These are phyloP conservation scores for Pseudogymnoascus sp. DNA, from an alignment of 2,329 filamentous ascomycete species.

Conservation along the genomic window DNA sequence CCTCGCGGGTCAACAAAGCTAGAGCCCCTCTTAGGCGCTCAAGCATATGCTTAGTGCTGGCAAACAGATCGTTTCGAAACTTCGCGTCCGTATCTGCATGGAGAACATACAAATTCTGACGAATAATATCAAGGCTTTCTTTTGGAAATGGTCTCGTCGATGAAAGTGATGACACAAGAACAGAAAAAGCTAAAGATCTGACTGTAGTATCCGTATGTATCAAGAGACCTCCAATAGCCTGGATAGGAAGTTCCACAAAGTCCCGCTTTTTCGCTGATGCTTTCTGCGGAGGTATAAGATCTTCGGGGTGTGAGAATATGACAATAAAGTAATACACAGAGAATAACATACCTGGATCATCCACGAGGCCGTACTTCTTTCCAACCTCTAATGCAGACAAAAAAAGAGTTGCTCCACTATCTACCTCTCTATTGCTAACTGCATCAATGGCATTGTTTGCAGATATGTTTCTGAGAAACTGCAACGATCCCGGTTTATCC, in stretches of 20 bases:
- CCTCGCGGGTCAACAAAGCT: constrained; percentile 40
- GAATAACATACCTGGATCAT: constrained; percentile 48
- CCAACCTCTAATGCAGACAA: constrained; percentile 61
- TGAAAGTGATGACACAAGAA: constrained; percentile 67
- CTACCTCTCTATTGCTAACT: constrained; percentile 37
- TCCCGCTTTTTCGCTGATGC: constrained; percentile 25
- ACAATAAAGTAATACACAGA: constrained; percentile 14
- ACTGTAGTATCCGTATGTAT: constrained; percentile 53
- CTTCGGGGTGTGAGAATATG: constrained; percentile 10
- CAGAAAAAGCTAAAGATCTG: constrained; percentile 70
- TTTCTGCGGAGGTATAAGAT: constrained; percentile 29
- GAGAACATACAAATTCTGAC: constrained; percentile 57
- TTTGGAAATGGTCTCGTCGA: constrained; percentile 64
- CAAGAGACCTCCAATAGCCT: constrained; percentile 44
- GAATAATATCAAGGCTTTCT: constrained; percentile 53
- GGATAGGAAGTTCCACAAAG: constrained; percentile 31
- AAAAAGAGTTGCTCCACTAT: constrained; percentile 49
- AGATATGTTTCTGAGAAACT: constrained; percentile 52
- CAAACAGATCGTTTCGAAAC: constrained; percentile 71
- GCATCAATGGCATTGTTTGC: constrained; percentile 38
- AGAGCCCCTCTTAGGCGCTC: constrained; percentile 64
- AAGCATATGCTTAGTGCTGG: constrained; percentile 66
- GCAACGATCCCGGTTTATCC: constrained; percentile 43
- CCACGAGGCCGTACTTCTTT: constrained; percentile 61
- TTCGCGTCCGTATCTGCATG: constrained; percentile 82